Conservation (phyloP, 352 stramenopile genomes). For the Paralagenidium karlingii region DNA sequence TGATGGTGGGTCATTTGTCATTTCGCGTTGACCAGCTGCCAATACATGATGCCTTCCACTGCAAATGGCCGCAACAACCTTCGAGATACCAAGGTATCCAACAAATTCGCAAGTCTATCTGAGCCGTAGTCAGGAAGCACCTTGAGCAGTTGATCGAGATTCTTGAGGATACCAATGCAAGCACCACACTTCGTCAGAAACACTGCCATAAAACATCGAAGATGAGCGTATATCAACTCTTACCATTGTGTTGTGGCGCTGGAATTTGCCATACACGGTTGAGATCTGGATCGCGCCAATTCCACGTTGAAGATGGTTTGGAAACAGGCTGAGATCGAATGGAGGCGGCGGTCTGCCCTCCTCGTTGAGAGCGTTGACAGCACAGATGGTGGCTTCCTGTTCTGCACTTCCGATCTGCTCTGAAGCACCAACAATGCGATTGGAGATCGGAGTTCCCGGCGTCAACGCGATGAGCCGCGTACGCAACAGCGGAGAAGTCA, state of each 20-base stretch:
- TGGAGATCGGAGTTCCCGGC: constrained; percentile 70
- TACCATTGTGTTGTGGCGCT: constrained; percentile 22
- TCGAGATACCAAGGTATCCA: constrained; percentile 66
- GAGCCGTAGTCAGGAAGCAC: constrained; percentile 51
- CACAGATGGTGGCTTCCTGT: constrained; percentile 44
- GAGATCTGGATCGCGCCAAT: constrained; percentile 72
- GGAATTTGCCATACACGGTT: constrained; percentile 78
- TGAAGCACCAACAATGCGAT: constrained; percentile 66
- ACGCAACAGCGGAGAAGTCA: constrained; percentile 63
- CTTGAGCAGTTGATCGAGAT: constrained; percentile 50
- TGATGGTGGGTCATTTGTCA: too few relatives aligned
- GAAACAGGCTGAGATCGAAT: constrained; percentile 64
- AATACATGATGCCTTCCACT: constrained; percentile 79
- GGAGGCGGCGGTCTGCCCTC: constrained; percentile 42
- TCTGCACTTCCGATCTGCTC: constrained; percentile 55
- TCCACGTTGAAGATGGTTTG: constrained; percentile 61
- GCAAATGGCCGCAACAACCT: constrained; percentile 67
- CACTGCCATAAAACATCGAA: constrained; percentile 8
- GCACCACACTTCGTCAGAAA: constrained; percentile 4
- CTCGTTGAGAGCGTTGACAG: constrained; percentile 63
- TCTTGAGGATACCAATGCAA: constrained; percentile 15
- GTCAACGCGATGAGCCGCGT: constrained; percentile 79
- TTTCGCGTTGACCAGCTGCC: constrained; percentile 28
- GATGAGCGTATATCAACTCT: constrained; percentile 40
- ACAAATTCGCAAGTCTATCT: constrained; percentile 61